Percentiles rank a stretch among this genome's conserved stretches.
phyloP scores from a whole-genome alignment of 495 filamentous ascomycete species.

The Tuber umbilicatum region DNA sequence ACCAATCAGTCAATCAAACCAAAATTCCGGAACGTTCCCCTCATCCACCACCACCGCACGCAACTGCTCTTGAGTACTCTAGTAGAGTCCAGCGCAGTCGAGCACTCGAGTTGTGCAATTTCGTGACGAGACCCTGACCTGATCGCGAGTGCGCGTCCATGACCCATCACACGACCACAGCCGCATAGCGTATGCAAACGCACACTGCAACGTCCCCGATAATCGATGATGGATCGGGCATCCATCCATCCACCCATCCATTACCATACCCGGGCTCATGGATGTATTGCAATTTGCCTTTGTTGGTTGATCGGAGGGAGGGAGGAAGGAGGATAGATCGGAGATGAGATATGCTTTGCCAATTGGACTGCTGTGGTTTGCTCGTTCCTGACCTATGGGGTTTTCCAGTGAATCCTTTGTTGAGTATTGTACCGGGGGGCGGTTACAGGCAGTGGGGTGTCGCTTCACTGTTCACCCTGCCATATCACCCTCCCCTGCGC shows the following conservation, averaged over 20 bases:
- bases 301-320: not conserved
- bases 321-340: not conserved
- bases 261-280: not conserved
- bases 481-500: too few species aligned
- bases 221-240: conserved; percentile 3
- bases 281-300: not conserved
- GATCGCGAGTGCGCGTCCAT: not conserved
- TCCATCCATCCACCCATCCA: not conserved
- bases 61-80: too few species aligned
- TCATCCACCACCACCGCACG: not conserved
- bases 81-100: not conserved
- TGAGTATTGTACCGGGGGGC: not conserved
- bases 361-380: not conserved
- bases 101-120: not conserved
- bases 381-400: not conserved
- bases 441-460: not conserved
- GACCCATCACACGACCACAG: not conserved
- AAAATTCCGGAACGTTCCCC: not conserved
- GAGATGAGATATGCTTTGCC: not conserved
- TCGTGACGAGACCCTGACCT: not conserved
- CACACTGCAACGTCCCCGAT: not conserved
- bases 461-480: not conserved
- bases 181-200: not conserved
- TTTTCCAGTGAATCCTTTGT: not conserved
- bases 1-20: not conserved